Base-by-base conservation (phyloP, 2,329 filamentous ascomycete genomes). In the Myrmaecium sp. region DNA sequence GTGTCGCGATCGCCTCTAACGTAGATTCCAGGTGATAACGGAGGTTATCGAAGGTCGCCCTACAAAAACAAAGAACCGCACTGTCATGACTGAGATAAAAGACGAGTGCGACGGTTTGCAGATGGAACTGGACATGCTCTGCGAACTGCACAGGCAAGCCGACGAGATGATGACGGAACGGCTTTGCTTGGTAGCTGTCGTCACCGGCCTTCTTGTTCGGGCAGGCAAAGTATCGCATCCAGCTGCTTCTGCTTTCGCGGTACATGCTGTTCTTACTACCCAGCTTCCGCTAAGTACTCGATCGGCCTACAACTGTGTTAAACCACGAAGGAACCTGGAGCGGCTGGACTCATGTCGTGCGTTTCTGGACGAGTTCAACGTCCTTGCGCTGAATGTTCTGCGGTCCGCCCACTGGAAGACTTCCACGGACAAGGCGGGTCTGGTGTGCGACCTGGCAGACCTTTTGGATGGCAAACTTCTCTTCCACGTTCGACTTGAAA, bases 401-500 rank as follows among this genome's bases (percentile, higher is more conserved):
- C 38, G 39, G 12, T 52, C 47, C 12, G 31, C 35, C 25, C 40
- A 30, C 15, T 65, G 47, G 56, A 38, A 29, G 26, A 37, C 39
- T 8, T 41, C 38, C 21, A 38, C 49, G 21, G 26, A 29, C 3
- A 24, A 37, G 8, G 33, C 31, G 16, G 16, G 35, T 9, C 26
- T 40, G 6, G 27, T 31, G 6, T 60, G 55, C 36, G 62, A 70
- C 38, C 40, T 69, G 5, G 53, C 53, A 10, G 69, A 74, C 40
- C 43, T 66, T 5, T 41, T 72, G 9, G 68, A 73, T 42, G 68
- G 68, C 5, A 53, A 65, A 20, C 5, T 54, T 60, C 31, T 34
- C 44, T 20, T 8, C 8, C 8, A 11, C 18, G n/a, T n/a, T n/a
- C n/a, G n/a, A n/a, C n/a, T n/a, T n/a, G n/a, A n/a, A n/a, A n/a